phyloP scores from a whole-genome alignment of 176 grass and related monocot species.

The Carex pumila region DNA sequence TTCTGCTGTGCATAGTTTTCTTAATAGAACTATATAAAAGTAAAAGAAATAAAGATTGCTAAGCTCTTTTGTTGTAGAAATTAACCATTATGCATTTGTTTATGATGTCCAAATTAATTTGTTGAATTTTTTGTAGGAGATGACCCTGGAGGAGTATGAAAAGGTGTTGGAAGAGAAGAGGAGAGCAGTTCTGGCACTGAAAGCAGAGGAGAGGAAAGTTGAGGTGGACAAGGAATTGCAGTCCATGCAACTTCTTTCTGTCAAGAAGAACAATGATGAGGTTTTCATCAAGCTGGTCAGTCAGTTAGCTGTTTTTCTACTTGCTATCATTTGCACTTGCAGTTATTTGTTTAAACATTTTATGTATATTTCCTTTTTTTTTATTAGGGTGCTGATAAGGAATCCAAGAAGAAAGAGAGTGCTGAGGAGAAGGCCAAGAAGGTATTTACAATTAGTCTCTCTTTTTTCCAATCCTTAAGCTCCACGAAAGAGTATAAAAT shows the following conservation, averaged over 20 bases:
- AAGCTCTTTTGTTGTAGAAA: not conserved
- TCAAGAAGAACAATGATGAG: conserved; percentile 44
- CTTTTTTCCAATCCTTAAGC: not conserved
- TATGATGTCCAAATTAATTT: not conserved
- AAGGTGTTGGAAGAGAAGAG: conserved; percentile 73
- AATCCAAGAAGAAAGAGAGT: conserved; percentile 66
- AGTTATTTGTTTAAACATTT: not conserved
- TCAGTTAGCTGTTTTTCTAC: not conserved
- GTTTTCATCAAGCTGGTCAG: conserved; percentile 74
- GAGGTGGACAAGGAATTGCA: conserved; percentile 69
- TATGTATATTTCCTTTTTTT: not conserved
- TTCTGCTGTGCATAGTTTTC: conserved; percentile 35
- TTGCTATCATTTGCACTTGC: not conserved
- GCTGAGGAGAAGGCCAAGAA: conserved; percentile 51
- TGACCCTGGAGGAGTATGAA: conserved; percentile 91
- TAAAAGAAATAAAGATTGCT: not conserved
- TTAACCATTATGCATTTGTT: not conserved
- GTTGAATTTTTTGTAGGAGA: conserved; percentile 40
- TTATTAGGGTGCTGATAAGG: conserved; percentile 66
- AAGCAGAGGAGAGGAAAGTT: conserved; percentile 65
- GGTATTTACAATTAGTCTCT: conserved; percentile 13
- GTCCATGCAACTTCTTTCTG: conserved; percentile 53
- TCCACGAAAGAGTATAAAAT: not conserved
- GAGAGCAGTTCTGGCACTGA: conserved; percentile 57
- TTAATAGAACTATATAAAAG: not conserved